Conservation (phyloP, 73 alveolate genomes). For the Tetrahymena borealis region DNA sequence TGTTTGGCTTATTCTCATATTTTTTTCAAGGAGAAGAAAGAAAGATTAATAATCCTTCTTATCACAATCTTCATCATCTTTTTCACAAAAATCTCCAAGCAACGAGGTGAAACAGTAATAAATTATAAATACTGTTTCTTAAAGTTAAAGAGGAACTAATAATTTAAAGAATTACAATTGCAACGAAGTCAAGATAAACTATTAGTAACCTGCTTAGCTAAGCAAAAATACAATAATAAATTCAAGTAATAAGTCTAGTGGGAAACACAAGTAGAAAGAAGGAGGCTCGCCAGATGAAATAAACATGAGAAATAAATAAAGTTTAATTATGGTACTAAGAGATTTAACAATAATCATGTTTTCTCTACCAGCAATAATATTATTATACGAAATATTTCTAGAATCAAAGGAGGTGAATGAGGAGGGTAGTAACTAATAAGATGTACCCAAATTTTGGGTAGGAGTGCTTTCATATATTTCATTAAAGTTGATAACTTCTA, state of each 20-base stretch:
- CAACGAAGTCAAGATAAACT: too few relatives aligned
- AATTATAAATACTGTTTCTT: background rate
- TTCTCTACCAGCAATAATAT: background rate
- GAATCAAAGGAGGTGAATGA: background rate
- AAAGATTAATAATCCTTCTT: background rate
- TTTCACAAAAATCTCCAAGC: background rate
- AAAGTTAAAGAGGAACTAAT: background rate
- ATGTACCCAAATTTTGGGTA: background rate
- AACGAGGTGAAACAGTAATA: background rate
- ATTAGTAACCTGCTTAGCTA: too few relatives aligned
- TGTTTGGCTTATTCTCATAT: background rate
- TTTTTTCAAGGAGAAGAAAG: background rate
- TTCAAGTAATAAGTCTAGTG: too few relatives aligned
- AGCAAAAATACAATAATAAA: too few relatives aligned
- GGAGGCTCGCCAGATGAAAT: background rate
- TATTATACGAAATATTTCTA: background rate
- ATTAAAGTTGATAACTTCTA: background rate
- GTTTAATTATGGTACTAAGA: background rate
- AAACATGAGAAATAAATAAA: background rate
- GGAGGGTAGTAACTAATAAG: background rate
- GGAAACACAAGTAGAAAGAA: constrained; percentile 1
- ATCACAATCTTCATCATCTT: background rate
- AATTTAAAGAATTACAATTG: background rate
- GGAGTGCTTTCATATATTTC: background rate
- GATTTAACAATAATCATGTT: background rate